Evolutionary conservation across 2,329 filamentous ascomycete species (phyloP), one percentile per base, ranked within the genome.

Genomic region (Tolypocladium pustulatum): DNA sequence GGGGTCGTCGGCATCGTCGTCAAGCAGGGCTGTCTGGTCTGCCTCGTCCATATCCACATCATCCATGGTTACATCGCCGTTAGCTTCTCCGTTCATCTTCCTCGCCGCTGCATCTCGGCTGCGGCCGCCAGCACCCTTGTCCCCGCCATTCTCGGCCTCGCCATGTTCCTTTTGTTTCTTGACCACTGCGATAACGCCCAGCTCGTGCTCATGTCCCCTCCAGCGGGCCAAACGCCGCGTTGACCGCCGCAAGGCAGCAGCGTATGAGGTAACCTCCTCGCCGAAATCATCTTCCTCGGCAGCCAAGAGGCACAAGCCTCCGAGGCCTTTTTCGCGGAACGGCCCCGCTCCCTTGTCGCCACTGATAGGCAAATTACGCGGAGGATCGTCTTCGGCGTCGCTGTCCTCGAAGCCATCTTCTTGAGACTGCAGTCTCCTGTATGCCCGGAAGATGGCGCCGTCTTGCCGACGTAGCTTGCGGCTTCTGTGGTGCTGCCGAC

Each of bases 201-300:
- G 70, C 25, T 75, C 73, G 13, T 70, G 65, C n/a, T 73, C 73
- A 13, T 71, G 74, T 3, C 74, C 72, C n/a, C 75, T 75, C 90
- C 90, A 93, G 37, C 89, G 81, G 57, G 81, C 76, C n/a, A 93
- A 75, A 46, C 90, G 80, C 34, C 90, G 80, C 25, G 79, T 75
- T 1, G 81, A 79, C 20, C 87, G 81, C 57, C 86, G 77, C 22
- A 93, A 73, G 9, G 88, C 81, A 13, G 87, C 83, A 4, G 84
- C 81, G 59, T 89, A 86, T 1, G 83, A 78, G 58, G 81, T 80
- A 7, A 84, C 79, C 70, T 93, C 88, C 70, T 93, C 90, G 51
- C 90, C 90, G 64, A 85, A 89, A 72, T 93, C 89, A 61, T 90
- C 87, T 0, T 78, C 72, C 68, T 92, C 89, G 20, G 75, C 73